Conservation (phyloP, 2,329 filamentous ascomycete species). For the Pseudocercospora eumusae region DNA sequence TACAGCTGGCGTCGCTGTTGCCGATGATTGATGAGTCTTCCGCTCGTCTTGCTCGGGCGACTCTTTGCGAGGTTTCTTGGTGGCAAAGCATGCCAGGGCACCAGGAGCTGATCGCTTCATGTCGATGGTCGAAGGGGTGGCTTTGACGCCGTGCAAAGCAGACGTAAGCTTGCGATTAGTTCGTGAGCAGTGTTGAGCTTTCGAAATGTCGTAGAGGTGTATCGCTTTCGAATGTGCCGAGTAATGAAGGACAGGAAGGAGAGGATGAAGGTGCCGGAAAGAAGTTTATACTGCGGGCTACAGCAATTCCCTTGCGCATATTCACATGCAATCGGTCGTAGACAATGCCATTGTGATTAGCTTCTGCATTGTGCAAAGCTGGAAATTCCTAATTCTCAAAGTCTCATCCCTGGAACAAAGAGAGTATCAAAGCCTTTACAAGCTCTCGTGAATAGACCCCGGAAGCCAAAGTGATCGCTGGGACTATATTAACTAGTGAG, state of each 20-base stretch:
- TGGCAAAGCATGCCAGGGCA: background rate
- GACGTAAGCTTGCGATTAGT: background rate
- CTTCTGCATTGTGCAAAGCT: no score
- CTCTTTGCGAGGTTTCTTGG: background rate
- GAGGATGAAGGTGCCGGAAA: no score
- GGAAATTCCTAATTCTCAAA: no score
- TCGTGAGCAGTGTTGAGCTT: no score
- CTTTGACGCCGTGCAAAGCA: fast-evolving
- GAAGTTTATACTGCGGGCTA: no score
- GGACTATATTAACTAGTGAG: background rate
- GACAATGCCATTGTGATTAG: no score
- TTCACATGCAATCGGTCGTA: no score
- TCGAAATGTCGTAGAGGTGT: no score
- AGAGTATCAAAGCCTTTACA: background rate
- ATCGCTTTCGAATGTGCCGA: no score
- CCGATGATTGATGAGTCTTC: background rate
- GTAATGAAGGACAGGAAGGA: no score
- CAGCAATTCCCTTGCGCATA: no score
- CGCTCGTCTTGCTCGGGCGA: background rate
- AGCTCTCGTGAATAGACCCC: background rate
- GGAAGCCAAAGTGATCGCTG: background rate
- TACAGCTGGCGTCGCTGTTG: background rate
- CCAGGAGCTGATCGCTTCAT: background rate
- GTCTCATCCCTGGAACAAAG: no score
- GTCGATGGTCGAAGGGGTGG: background rate